A percentile compares a stretch with the other conserved stretches of the same genome.
phyloP scores from a whole-genome alignment of 1,284 basidiomycete genomes.

The Cystobasidium pallidum region DNA sequence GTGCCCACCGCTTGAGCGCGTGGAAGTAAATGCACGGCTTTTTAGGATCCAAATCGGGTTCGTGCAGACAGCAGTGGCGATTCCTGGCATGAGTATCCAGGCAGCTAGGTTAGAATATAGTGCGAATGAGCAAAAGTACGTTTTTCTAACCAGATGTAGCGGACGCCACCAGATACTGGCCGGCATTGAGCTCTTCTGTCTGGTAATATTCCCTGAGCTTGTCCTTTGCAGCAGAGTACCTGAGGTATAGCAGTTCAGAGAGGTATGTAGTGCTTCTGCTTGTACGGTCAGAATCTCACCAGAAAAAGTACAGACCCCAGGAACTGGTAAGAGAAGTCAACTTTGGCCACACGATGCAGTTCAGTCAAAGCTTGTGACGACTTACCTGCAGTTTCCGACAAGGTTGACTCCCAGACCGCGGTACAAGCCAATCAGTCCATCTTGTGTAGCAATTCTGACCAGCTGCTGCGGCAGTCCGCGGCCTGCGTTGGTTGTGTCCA shows the following conservation, averaged over 20 bases:
- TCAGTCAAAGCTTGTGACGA: neutral
- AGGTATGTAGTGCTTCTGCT: neutral
- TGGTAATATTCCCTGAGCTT: conserved; percentile 63
- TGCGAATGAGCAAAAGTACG: neutral
- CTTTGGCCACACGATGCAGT: neutral
- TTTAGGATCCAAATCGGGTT: conserved; percentile 99
- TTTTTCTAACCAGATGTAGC: conserved; percentile 80
- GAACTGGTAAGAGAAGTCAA: conserved; percentile 53
- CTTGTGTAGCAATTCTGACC: conserved; percentile 70
- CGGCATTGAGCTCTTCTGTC: conserved; percentile 67
- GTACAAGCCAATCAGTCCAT: conserved; percentile 87
- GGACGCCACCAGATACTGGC: conserved; percentile 83
- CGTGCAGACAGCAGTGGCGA: conserved; percentile 88
- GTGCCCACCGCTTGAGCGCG: conserved; percentile 63
- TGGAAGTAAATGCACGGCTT: conserved; percentile 93
- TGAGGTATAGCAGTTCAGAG: neutral
- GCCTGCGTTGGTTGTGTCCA: conserved; percentile 59
- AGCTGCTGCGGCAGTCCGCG: conserved; percentile 74
- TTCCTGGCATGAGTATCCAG: conserved; percentile 64
- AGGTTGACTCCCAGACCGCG: conserved; percentile 88
- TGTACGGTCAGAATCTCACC: conserved; percentile 65
- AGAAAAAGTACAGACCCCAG: conserved; percentile 97
- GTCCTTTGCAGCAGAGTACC: conserved; percentile 16
- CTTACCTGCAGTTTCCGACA: conserved; percentile 75
- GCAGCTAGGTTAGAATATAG: conserved; percentile 1